Evolutionary conservation across 768 basidiomycete genomes (phyloP).

Genomic region (Fistulinella prunicolor): DNA sequence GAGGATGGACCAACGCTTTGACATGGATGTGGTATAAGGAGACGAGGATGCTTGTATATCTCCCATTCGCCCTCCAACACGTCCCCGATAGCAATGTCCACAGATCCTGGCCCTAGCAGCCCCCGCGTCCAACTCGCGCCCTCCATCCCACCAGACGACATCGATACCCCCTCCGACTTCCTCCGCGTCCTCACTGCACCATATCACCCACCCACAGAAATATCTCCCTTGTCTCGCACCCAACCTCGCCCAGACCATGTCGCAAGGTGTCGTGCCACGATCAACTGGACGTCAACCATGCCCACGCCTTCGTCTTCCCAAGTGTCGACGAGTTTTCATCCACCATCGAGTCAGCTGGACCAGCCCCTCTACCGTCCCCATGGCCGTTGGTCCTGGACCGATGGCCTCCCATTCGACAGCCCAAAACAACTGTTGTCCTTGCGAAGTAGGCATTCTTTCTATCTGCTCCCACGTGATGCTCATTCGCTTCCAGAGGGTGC

Average conservation of each 20-base stretch:
- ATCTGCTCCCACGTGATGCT: neutral
- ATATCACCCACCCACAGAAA: conserved; percentile 12
- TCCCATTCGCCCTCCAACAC: neutral
- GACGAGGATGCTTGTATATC: conserved; percentile 15
- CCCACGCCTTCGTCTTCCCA: neutral
- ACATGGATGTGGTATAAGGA: conserved; percentile 27
- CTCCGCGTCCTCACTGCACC: conserved; percentile 30
- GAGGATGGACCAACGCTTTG: conserved; percentile 31
- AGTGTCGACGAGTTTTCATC: conserved; percentile 1
- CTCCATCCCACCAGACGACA: conserved; percentile 10
- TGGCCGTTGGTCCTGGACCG: conserved; percentile 33
- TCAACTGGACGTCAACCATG: conserved; percentile 25
- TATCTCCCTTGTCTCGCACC: conserved; percentile 7
- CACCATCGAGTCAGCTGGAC: conserved; percentile 12
- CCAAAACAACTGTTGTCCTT: conserved; percentile 27
- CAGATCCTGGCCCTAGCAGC: conserved; percentile 23
- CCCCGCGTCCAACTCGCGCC: neutral
- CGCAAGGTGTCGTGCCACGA: conserved; percentile 25
- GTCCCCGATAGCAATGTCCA: conserved; percentile 11
- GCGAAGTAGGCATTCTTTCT: conserved; percentile 17
- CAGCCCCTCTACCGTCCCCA: conserved; percentile 31
- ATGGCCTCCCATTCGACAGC: conserved; percentile 25
- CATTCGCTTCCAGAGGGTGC: conserved; percentile 29
- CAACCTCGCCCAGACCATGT: conserved; percentile 18
- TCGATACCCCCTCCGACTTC: conserved; percentile 29